These are phyloP conservation scores for Psilocybe sp. DNA, from an alignment of 768 basidiomycete species.

Conservation along the genomic window DNA sequence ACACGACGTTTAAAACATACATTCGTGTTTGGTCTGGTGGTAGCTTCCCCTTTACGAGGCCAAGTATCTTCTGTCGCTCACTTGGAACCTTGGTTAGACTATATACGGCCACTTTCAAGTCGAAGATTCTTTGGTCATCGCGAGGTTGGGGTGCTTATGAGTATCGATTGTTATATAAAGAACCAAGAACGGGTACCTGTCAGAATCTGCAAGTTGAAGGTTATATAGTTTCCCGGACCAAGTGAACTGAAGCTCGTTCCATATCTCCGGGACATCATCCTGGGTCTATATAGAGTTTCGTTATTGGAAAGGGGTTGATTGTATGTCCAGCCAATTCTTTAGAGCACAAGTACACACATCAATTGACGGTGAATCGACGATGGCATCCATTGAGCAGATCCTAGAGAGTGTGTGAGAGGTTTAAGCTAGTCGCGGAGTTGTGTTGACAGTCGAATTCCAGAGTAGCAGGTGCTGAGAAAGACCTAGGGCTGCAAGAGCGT, in stretches of 20 bases:
- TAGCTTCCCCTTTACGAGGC: conserved; percentile 79
- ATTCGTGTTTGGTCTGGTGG: conserved; percentile 73
- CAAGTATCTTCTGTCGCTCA: conserved; percentile 85
- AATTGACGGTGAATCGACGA: too few species aligned
- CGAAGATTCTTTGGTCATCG: conserved; percentile 60
- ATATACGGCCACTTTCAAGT: conserved; percentile 69
- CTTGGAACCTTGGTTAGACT: conserved; percentile 75
- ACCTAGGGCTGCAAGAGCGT: too few species aligned
- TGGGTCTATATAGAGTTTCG: conserved; percentile 1
- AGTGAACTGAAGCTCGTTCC: conserved; percentile 65
- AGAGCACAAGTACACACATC: not conserved
- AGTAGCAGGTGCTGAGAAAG: too few species aligned
- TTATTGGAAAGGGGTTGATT: not conserved
- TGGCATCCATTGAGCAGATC: too few species aligned
- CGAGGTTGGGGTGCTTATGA: conserved; percentile 4
- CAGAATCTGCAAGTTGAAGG: conserved; percentile 73
- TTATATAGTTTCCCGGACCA: conserved; percentile 69
- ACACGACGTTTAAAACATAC: conserved; percentile 29
- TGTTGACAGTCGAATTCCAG: too few species aligned
- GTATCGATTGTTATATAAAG: not conserved
- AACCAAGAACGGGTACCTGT: conserved; percentile 45
- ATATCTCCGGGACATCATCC: conserved; percentile 35
- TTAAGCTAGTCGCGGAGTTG: too few species aligned
- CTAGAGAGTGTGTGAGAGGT: too few species aligned
- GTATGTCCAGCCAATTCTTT: not conserved